Evolutionary conservation across 2,329 filamentous ascomycete genomes (phyloP).

Genomic region (Botrytis elliptica): DNA sequence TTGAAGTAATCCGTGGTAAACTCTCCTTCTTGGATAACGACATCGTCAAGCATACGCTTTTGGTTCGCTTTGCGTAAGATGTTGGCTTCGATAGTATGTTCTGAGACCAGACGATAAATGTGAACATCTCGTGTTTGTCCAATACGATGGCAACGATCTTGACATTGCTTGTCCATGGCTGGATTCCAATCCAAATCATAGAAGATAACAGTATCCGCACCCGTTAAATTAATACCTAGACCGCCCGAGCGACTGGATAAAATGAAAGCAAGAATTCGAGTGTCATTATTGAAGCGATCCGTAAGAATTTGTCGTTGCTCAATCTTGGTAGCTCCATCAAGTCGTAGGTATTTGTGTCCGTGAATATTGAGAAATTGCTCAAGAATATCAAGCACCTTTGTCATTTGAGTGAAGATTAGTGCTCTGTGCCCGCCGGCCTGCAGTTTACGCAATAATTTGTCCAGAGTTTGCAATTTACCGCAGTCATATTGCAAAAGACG

Average conservation of each 20-base stretch:
- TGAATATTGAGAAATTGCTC: conserved; percentile 98
- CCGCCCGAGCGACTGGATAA: conserved; percentile 92
- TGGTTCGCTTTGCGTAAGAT: conserved; percentile 95
- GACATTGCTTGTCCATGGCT: conserved; percentile 99
- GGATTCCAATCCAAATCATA: conserved; percentile 99
- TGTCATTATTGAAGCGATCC: conserved; percentile 94
- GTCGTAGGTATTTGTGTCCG: conserved; percentile 90
- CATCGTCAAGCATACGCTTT: conserved; percentile 95
- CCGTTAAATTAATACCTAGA: conserved; percentile 92
- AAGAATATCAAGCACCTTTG: conserved; percentile 93
- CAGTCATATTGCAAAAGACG: conserved; percentile 96
- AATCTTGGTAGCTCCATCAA: conserved; percentile 95
- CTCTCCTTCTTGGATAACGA: conserved; percentile 96
- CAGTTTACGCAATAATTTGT: conserved; percentile 78
- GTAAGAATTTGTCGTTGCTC: conserved; percentile 94
- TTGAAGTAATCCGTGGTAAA: conserved; percentile 98
- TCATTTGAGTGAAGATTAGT: conserved; percentile 99
- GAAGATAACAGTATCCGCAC: conserved; percentile 96
- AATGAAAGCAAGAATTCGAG: conserved; percentile 91
- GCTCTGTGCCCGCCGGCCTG: conserved; percentile 90
- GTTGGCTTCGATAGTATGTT: conserved; percentile 96
- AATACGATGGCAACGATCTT: conserved; percentile 95
- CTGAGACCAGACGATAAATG: conserved; percentile 90
- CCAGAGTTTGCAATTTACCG: conserved; percentile 89
- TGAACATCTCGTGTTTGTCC: conserved; percentile 97